Conservation (phyloP, 1,139 yeast species). For the Geotrichum australiense region DNA sequence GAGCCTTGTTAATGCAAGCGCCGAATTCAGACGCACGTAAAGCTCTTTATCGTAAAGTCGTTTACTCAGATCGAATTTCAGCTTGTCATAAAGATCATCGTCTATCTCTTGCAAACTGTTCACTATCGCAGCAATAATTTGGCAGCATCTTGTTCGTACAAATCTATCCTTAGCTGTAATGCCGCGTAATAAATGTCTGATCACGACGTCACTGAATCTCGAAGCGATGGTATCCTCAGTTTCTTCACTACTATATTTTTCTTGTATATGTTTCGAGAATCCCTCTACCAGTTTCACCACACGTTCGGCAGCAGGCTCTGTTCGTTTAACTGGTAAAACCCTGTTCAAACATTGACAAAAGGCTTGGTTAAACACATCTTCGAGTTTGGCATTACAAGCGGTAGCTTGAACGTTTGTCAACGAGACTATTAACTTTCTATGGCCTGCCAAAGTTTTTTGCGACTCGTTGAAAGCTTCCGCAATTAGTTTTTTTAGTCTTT, state of each 20-base stretch:
- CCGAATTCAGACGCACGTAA: conserved; percentile 72
- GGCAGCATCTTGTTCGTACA: conserved; percentile 77
- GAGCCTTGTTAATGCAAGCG: conserved; percentile 70
- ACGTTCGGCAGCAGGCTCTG: conserved; percentile 69
- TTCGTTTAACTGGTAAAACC: conserved; percentile 59
- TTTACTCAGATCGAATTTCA: conserved; percentile 54
- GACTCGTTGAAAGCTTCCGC: conserved; percentile 77
- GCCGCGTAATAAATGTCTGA: conserved; percentile 66
- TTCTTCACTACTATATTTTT: conserved; percentile 30
- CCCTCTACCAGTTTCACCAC: conserved; percentile 66
- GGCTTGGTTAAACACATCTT: conserved; percentile 51
- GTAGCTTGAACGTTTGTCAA: conserved; percentile 52
- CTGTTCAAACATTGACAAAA: conserved; percentile 59
- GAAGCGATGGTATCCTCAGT: conserved; percentile 33
- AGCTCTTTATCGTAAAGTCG: conserved; percentile 77
- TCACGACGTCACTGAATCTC: conserved; percentile 53
- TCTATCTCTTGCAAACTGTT: conserved; percentile 71
- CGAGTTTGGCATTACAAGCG: conserved; percentile 47
- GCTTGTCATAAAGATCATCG: conserved; percentile 57
- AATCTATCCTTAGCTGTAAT: conserved; percentile 66
- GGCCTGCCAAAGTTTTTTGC: conserved; percentile 67
- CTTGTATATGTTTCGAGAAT: conserved; percentile 49
- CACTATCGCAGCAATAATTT: conserved; percentile 66
- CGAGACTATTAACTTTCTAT: conserved; percentile 62
- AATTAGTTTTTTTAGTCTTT: conserved; percentile 30